These are phyloP conservation scores for Aspergillus coremiiformis DNA, from an alignment of 495 filamentous ascomycete species.

Conservation along the genomic window DNA sequence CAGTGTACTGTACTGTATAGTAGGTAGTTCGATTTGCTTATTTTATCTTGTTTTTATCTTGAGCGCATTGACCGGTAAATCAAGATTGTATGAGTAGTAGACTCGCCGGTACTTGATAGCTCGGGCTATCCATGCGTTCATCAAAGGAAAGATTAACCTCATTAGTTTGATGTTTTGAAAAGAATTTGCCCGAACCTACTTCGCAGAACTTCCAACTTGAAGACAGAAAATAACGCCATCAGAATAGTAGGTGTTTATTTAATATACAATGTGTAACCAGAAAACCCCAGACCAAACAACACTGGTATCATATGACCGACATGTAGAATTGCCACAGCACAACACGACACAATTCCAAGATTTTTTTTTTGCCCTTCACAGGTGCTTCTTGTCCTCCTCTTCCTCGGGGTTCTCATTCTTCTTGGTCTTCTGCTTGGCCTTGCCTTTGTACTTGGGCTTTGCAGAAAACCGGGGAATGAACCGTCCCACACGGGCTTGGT, in stretches of 20 bases:
- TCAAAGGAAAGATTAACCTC: no score
- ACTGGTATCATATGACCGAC: slow-evolving; percentile 6
- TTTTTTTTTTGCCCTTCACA: neutral
- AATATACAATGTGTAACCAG: slow-evolving; percentile 7
- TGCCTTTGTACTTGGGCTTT: slow-evolving; percentile 31
- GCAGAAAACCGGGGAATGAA: slow-evolving; percentile 64
- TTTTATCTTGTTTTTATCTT: slow-evolving; percentile 14
- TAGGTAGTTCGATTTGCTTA: slow-evolving; percentile 10
- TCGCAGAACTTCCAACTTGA: no score
- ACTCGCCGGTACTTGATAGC: no score
- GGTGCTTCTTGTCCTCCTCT: slow-evolving; percentile 10
- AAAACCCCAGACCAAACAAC: neutral
- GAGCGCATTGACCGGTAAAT: neutral
- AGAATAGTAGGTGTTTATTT: neutral
- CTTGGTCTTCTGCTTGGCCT: slow-evolving; percentile 18
- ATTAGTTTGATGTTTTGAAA: no score
- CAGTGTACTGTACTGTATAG: slow-evolving; percentile 23
- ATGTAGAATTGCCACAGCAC: neutral
- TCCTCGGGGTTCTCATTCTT: slow-evolving; percentile 9
- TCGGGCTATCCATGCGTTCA: no score
- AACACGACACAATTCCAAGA: neutral
- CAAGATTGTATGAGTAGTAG: neutral
- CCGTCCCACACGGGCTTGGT: slow-evolving; percentile 72
- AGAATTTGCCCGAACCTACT: no score
- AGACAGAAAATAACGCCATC: neutral